Evolutionary conservation across 371 early-diverging fungal genomes (phyloP), one percentile per base, ranked within the genome.

Genomic region (Lichtheimia corymbifera): DNA sequence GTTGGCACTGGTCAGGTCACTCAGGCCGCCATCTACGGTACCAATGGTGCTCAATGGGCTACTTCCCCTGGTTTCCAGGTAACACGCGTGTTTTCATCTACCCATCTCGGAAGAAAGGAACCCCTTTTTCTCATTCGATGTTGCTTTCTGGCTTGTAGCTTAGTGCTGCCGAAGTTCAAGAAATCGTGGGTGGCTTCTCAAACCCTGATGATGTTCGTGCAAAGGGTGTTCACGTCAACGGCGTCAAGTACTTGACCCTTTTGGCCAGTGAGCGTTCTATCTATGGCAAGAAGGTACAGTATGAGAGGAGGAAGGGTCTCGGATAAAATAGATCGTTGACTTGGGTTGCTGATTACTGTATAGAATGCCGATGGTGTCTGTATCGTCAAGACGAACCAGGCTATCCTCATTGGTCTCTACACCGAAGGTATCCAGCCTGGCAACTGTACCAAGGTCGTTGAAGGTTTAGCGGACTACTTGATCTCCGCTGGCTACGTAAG

Each of bases 381-480:
- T 72, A 75, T 83, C 62, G 91, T 86, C 59, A 95, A 95, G 86
- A 93, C 96, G n/a, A 80, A 65, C 17, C 88, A 91, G 71, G 85
- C 92, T 51, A 66, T 96, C 45, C 69, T 97, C 50, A 69, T 96
- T 64, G 94, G 89, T 56, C 59, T 76, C 55, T 93, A 93, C 67
- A 79, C 72, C 41, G 88, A 91, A 59, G 66, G 70, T 61, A 74
- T 83, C 27, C 85, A 87, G 68, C 86, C 92, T 18, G 94, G 93
- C 35, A 80, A 83, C 58, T 92, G 92, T 66, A 92, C 84, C 73
- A 80, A 76, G 66, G 84, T 88, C 55, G 91, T 95, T 57, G 94
- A 93, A 71, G 74, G 68, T 22, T 80, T 97, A 61, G 95, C 88
- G 50, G 91, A 93, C 62, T 94, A 95, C 78, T 85, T 97, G 63